Base-by-base conservation (phyloP, 1,284 basidiomycete species). In the Phlebopus sp. region DNA sequence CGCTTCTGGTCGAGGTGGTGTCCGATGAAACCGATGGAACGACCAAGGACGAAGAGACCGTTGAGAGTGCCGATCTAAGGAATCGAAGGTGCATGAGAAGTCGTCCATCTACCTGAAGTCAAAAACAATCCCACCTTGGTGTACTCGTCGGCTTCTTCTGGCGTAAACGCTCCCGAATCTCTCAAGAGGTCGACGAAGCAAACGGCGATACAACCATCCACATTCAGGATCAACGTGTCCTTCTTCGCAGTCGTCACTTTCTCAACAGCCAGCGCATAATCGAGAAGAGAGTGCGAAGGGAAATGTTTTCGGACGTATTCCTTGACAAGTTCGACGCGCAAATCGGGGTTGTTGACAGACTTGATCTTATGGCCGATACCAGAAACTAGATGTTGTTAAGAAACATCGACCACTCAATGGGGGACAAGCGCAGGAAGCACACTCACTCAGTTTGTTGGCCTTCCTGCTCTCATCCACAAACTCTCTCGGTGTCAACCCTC, bases 351-450 rank as follows among this genome's bases (percentile, higher is more conserved):
- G 75, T 92, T 95, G 64, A 94, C 91, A 59, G 90, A 92, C 86
- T 99, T 99, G 81, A 99, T 97, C 83, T 98, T 98, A 86, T 99
- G 96, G 49, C 96, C 96, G 61, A 99, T 99, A 79, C 96, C 96
- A 57, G 90, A 92, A 76, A 98, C 86, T 89, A 52, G 27, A 34
- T 11, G 46, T 13, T 17, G 9, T 23, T 14, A 37, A 36, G 39
- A 11, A 36, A 54, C 17, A 55, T 30, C 37, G 42, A 49, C 11
- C 10, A 25, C 45, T 32, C 37, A 21, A 35, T 34, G 25, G 31
- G 19, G 15, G 6, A 48, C 6, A 38, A 30, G 35, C 44, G 36
- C 25, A 40, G 36, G 39, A 21, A 41, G 36, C 21, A 11, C 6
- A 80, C 85, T 54, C 68, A 88, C 86, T 94, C 59, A 99, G 87